Conservation (phyloP, 179 eudicot genomes). For the Amaranthus tricolor region DNA sequence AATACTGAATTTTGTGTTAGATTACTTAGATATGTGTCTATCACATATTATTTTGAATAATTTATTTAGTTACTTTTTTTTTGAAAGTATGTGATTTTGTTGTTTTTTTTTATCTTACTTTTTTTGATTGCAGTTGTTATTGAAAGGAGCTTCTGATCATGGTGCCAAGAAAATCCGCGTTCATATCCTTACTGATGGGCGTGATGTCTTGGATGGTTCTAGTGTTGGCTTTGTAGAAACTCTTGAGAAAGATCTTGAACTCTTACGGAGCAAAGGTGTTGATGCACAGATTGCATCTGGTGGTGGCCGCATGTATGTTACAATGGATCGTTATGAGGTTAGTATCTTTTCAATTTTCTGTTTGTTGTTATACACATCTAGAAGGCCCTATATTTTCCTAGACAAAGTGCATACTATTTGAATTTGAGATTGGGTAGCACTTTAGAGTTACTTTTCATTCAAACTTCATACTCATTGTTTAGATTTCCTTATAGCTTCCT, state of each 20-base stretch:
- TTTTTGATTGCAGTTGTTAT: constrained; percentile 47
- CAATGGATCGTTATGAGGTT: constrained; percentile 97
- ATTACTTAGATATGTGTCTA: neutral
- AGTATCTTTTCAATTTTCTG: neutral
- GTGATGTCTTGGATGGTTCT: constrained; percentile 92
- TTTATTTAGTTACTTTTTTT: neutral
- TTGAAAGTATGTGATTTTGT: neutral
- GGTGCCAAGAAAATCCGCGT: constrained; percentile 87
- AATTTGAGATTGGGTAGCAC: neutral
- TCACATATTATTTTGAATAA: neutral
- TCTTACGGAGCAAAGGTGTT: constrained; percentile 64
- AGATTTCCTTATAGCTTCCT: too few relatives aligned
- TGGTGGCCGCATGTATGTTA: constrained; percentile 93
- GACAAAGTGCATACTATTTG: neutral
- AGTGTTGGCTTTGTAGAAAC: constrained; percentile 82
- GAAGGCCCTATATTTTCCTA: neutral
- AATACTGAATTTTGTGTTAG: neutral
- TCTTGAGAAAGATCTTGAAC: constrained; percentile 64
- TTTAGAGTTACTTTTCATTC: too few relatives aligned
- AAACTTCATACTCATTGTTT: too few relatives aligned
- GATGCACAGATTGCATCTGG: constrained; percentile 90
- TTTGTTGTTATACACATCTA: neutral
- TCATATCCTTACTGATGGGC: constrained; percentile 86
- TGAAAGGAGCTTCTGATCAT: constrained; percentile 70
- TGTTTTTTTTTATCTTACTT: neutral